phyloP scores from a whole-genome alignment of 371 early-diverging fungal genomes.

The Mortierella sp. region DNA sequence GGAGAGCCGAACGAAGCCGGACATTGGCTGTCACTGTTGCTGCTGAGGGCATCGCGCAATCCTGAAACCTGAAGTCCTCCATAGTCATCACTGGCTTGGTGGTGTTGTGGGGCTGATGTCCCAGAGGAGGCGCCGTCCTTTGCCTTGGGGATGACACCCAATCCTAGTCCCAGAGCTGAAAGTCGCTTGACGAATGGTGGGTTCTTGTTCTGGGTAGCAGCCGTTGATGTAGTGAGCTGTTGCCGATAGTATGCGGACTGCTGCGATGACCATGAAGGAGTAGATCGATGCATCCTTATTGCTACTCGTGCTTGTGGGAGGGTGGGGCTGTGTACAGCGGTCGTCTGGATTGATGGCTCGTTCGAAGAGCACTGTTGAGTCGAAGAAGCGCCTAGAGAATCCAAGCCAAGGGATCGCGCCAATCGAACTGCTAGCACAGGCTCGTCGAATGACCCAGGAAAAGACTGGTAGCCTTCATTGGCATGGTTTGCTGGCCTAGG shows the following conservation, averaged over 20 bases:
- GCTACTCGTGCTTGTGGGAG: constrained; percentile 11
- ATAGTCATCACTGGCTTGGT: neutral
- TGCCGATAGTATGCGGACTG: constrained; percentile 37
- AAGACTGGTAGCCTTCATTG: constrained; percentile 37
- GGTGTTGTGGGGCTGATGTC: neutral
- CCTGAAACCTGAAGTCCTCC: neutral
- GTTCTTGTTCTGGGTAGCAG: neutral
- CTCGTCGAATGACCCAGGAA: constrained; percentile 48
- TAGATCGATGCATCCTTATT: constrained; percentile 22
- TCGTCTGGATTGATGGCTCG: neutral
- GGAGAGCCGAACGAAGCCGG: neutral
- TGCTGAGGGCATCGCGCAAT: too few species aligned
- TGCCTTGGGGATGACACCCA: constrained; percentile 13
- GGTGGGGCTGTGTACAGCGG: neutral
- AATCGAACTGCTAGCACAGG: constrained; percentile 28
- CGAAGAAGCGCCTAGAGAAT: constrained; percentile 18
- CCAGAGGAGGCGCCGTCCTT: neutral
- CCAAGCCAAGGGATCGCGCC: constrained; percentile 46
- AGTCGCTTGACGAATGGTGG: constrained; percentile 13
- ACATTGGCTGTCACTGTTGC: neutral
- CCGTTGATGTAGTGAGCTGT: constrained; percentile 11
- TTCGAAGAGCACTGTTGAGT: neutral
- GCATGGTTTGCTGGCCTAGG: neutral
- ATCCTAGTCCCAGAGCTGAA: constrained; percentile 26
- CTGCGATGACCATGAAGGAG: constrained; percentile 53